Evolutionary conservation across 2,329 filamentous ascomycete genomes (phyloP).

Genomic region (Alternaria conjuncta): DNA sequence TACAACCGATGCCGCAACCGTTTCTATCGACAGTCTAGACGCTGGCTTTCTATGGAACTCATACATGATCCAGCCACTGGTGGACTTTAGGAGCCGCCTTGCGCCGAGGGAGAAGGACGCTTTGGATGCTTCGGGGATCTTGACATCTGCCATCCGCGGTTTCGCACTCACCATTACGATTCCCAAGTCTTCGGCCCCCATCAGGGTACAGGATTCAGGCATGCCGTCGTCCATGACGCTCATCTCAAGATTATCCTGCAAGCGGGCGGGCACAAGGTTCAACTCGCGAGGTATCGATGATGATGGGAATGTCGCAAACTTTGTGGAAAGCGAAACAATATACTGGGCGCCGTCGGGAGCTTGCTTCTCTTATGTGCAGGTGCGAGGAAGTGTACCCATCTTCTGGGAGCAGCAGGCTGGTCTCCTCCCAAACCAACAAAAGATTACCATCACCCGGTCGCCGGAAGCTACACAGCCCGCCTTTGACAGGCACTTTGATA

Average conservation of each 20-base stretch:
- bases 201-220: slow-evolving; percentile 70
- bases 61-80: slow-evolving; percentile 93
- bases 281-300: slow-evolving; percentile 98
- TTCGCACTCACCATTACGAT: slow-evolving; percentile 89
- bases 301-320: slow-evolving; percentile 96
- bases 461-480: slow-evolving; percentile 90
- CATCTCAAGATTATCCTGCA: slow-evolving; percentile 89
- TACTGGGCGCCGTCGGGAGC: slow-evolving; percentile 81
- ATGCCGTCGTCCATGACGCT: slow-evolving; percentile 85
- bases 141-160: slow-evolving; percentile 92
- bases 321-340: slow-evolving; percentile 95
- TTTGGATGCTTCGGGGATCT: slow-evolving; percentile 83
- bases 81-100: slow-evolving; percentile 85
- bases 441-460: slow-evolving; percentile 88
- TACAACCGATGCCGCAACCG: slow-evolving; percentile 76
- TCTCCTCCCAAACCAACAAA: slow-evolving; percentile 88
- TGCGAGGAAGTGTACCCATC: slow-evolving; percentile 89
- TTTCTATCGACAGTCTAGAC: slow-evolving; percentile 92
- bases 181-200: slow-evolving; percentile 75
- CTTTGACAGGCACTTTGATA: slow-evolving; percentile 92
- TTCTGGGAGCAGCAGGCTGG: slow-evolving; percentile 97
- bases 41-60: slow-evolving; percentile 96
- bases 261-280: slow-evolving; percentile 90
- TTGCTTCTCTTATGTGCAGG: slow-evolving; percentile 91
- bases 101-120: slow-evolving; percentile 75